phyloP scores from a whole-genome alignment of 1,284 basidiomycete genomes.

The Ustilago tritici region DNA sequence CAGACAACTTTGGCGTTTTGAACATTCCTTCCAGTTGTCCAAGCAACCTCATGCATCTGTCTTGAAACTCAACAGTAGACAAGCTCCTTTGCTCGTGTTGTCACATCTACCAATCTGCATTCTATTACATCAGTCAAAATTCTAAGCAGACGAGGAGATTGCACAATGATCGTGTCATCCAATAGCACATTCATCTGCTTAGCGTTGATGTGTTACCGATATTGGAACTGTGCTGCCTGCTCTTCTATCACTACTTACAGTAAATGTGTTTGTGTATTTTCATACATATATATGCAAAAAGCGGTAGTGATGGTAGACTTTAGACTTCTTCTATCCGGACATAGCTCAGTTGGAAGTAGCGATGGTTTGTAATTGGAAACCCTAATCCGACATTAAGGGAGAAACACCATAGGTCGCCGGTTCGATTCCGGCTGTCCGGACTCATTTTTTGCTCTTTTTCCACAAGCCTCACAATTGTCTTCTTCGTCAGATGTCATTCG shows the following conservation, averaged over 20 bases:
- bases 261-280: too few relatives aligned
- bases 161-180: too few relatives aligned
- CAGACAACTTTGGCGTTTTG: not conserved
- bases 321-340: constrained; percentile 18
- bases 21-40: not conserved
- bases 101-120: not conserved
- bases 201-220: too few relatives aligned
- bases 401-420: constrained; percentile 57
- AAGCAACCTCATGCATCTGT: not conserved
- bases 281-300: too few relatives aligned
- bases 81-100: not conserved
- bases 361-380: constrained; percentile 59
- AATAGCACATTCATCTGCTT: too few relatives aligned
- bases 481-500: not conserved
- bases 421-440: constrained; percentile 59
- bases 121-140: not conserved
- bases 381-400: constrained; percentile 49
- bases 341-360: constrained; percentile 61
- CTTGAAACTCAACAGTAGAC: not conserved
- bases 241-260: too few relatives aligned
- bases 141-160: too few relatives aligned
- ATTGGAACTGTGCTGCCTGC: too few relatives aligned
- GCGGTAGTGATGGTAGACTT: accelerated
- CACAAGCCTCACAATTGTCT: not conserved
- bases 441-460: constrained; percentile 12